These are phyloP conservation scores for Talaromyces trachyspermus DNA, from an alignment of 495 filamentous ascomycete genomes.

Conservation along the genomic window DNA sequence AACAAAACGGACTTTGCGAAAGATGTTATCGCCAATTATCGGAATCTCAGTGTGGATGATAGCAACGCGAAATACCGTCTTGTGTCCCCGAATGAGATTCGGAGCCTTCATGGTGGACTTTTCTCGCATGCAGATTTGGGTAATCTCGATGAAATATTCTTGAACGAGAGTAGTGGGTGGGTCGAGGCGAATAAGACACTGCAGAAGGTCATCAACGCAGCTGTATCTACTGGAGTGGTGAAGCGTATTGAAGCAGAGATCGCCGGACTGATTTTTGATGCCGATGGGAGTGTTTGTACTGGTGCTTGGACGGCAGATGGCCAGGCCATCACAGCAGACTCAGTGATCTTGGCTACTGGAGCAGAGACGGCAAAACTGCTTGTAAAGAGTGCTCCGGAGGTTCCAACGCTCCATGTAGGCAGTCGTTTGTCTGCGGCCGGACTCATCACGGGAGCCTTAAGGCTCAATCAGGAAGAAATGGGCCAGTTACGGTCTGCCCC, in stretches of 20 bases:
- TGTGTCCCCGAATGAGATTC: background rate
- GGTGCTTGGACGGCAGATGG: conserved; percentile 42
- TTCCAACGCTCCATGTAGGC: conserved; percentile 38
- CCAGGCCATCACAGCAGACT: conserved; percentile 29
- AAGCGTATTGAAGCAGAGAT: conserved; percentile 43
- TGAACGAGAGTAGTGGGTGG: conserved; percentile 54
- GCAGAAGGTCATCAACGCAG: conserved; percentile 30
- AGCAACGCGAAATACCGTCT: conserved; percentile 4
- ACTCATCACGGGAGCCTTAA: conserved; percentile 42
- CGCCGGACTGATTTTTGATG: conserved; percentile 32
- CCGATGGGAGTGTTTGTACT: conserved; percentile 28
- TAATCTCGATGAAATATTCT: conserved; percentile 22
- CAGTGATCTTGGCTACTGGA: conserved; percentile 48
- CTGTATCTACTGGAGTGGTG: conserved; percentile 43
- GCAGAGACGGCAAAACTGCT: conserved; percentile 53
- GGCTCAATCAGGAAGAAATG: background rate
- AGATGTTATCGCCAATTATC: background rate
- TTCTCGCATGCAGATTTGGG: background rate
- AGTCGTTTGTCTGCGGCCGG: conserved; percentile 48
- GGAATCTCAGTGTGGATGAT: background rate
- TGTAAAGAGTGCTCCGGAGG: conserved; percentile 42
- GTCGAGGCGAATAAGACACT: conserved; percentile 52
- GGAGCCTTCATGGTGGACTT: background rate
- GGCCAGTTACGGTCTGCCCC: background rate
- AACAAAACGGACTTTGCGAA: background rate